Percentiles rank a stretch among this genome's conserved stretches.
These are phyloP conservation scores for Rhodotorula babjevae DNA, from an alignment of 768 basidiomycete species.

Conservation along the genomic window DNA sequence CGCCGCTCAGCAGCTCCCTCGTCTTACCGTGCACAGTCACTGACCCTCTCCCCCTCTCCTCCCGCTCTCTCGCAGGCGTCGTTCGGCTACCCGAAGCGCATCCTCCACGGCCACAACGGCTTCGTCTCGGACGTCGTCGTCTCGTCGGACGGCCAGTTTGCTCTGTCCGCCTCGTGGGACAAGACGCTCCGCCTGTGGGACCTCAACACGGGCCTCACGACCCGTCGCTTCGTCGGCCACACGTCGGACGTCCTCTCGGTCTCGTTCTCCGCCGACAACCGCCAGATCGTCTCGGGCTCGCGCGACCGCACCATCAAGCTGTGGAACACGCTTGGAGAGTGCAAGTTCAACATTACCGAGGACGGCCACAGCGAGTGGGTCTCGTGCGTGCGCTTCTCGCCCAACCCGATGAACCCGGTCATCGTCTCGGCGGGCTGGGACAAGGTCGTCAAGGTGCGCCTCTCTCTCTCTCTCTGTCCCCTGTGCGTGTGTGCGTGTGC, in stretches of 20 bases:
- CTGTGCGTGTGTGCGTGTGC: neutral
- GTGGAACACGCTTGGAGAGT: conserved; percentile 99
- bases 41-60: neutral
- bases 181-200: conserved; percentile 99
- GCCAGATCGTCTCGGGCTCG: conserved; percentile 97
- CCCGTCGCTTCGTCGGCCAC: conserved; percentile 96
- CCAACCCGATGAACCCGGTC: conserved; percentile 92
- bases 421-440: conserved; percentile 99
- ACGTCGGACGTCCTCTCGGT: conserved; percentile 96
- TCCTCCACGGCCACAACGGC: conserved; percentile 88
- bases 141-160: conserved; percentile 88
- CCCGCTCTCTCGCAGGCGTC: conserved; percentile 55
- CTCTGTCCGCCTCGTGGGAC: conserved; percentile 98
- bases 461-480: neutral
- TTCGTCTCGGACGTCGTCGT: conserved; percentile 41
- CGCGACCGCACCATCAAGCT: conserved; percentile 97
- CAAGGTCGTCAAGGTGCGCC: conserved; percentile 95
- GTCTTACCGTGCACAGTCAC: neutral
- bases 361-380: conserved; percentile 99
- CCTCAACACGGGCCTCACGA: conserved; percentile 92
- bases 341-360: conserved; percentile 99
- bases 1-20: no score
- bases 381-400: conserved; percentile 98
- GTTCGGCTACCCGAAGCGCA: conserved; percentile 94
- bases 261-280: conserved; percentile 99